Evolutionary conservation across 2,329 filamentous ascomycete genomes (phyloP).

Genomic region (Cercospora sp.): DNA sequence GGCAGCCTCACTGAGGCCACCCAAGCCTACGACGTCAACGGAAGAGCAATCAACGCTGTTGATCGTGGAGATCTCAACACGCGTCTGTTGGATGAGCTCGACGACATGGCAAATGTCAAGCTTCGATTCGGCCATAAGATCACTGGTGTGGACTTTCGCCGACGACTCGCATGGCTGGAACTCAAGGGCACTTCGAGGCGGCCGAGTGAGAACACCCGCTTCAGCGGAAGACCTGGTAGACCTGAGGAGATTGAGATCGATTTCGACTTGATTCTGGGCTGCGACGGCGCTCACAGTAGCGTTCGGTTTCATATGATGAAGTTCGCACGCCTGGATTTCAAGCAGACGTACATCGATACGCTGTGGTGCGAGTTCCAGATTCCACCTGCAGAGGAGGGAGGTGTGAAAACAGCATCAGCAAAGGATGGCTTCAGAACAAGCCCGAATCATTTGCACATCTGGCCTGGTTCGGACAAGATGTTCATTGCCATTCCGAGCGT

Average conservation of each 20-base stretch:
- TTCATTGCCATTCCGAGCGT: conserved; percentile 93
- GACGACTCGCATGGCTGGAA: conserved; percentile 86
- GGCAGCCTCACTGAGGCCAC: conserved; percentile 72
- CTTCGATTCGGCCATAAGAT: conserved; percentile 93
- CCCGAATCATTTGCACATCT: conserved; percentile 93
- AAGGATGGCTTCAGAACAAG: conserved; percentile 71
- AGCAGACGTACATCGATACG: conserved; percentile 93
- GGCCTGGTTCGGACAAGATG: conserved; percentile 87
- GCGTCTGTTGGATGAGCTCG: conserved; percentile 77
- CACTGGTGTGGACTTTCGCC: conserved; percentile 80
- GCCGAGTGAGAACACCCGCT: conserved; percentile 26
- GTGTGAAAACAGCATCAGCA: conserved; percentile 34
- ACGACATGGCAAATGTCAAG: conserved; percentile 82
- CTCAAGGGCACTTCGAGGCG: conserved; percentile 29
- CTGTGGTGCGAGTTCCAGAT: conserved; percentile 97
- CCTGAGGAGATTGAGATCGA: conserved; percentile 70
- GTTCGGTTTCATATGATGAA: conserved; percentile 96
- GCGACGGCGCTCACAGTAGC: conserved; percentile 91
- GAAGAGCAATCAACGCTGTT: conserved; percentile 78
- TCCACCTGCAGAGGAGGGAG: conserved; percentile 47
- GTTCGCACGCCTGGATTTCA: conserved; percentile 83
- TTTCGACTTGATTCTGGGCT: conserved; percentile 94
- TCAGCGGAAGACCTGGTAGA: conserved; percentile 28
- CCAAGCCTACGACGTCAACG: conserved; percentile 90
- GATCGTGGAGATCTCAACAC: conserved; percentile 84